Evolutionary conservation across 2,329 filamentous ascomycete species (phyloP), one percentile per base, ranked within the genome.

Genomic region (Trichoderma endophyticum): DNA sequence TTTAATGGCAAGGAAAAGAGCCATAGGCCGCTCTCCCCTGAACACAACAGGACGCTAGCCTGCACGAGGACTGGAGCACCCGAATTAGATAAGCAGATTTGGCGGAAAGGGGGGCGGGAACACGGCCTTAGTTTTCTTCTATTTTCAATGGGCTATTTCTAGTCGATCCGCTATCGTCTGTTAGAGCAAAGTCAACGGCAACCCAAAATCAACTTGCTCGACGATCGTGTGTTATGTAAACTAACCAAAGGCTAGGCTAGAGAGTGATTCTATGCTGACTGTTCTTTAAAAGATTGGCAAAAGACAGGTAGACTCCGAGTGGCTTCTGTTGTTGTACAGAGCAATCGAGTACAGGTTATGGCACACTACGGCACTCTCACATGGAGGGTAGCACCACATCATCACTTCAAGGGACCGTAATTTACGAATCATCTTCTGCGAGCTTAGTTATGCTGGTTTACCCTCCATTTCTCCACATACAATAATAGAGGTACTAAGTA

Each of bases 21-120:
- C 56, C 54, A 67, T 67, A 57, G 64, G 64, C 66, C 32, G 34
- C 34, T 67, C 54, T 32, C 66, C 64, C 66, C 56, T 61, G 66
- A 61, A 32, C 56, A 69, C 66, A 26, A 21, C 66, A 60, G 26
- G 43, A 30, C 65, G 66, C 66, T 69, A 69, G 34, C 2, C 34
- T 68, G 36, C 54, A 30, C 24, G 65, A 39, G 54, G 65, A 18
- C 26, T 68, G 59, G 65, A 51, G 36, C 14, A 28, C 15, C 18
- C 2, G 4, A 26, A 34, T 69, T 69, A 69, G 66, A 4, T 69
- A 69, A 69, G 56, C 66, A 69, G 18, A 1, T 18, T 21, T 2
- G 7, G 9, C 48, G 24, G 34, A 57, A 63, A 43, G 24, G 60
- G 60, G 60, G 34, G 60, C 34, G 60, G 36, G 60, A 63, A 39